Conservation (phyloP, 148 eudicot genomes). For the Rhododendron simsii region DNA sequence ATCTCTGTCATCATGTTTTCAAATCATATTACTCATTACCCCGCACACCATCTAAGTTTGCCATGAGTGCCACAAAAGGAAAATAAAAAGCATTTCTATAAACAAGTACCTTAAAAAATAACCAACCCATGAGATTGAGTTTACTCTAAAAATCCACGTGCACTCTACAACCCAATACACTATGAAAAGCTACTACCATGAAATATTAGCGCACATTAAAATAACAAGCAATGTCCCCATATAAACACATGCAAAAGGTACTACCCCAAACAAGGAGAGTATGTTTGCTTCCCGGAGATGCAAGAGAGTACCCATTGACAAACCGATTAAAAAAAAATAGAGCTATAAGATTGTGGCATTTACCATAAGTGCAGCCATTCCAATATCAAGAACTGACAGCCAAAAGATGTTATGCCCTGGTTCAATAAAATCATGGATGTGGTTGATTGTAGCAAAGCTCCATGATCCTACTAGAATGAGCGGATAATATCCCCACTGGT, state of each 20-base stretch:
- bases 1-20: neutral
- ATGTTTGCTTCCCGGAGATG: neutral
- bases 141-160: neutral
- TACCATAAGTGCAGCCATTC: slow-evolving; percentile 95
- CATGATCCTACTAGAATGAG: slow-evolving; percentile 96
- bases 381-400: slow-evolving; percentile 95
- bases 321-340: neutral
- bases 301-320: neutral
- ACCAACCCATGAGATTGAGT: neutral
- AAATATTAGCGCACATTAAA: neutral
- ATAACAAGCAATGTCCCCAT: neutral
- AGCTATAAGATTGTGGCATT: slow-evolving; percentile 4
- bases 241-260: neutral
- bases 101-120: neutral
- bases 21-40: neutral
- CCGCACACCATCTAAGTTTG: neutral
- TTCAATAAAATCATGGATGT: slow-evolving; percentile 86
- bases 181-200: neutral
- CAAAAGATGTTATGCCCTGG: slow-evolving; percentile 90
- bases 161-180: neutral
- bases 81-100: neutral
- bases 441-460: slow-evolving; percentile 92
- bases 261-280: neutral
- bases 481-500: slow-evolving; percentile 97
- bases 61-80: neutral